These are phyloP conservation scores for Discostella pseudostelligera DNA, from an alignment of 108 stramenopile genomes.

Conservation along the genomic window DNA sequence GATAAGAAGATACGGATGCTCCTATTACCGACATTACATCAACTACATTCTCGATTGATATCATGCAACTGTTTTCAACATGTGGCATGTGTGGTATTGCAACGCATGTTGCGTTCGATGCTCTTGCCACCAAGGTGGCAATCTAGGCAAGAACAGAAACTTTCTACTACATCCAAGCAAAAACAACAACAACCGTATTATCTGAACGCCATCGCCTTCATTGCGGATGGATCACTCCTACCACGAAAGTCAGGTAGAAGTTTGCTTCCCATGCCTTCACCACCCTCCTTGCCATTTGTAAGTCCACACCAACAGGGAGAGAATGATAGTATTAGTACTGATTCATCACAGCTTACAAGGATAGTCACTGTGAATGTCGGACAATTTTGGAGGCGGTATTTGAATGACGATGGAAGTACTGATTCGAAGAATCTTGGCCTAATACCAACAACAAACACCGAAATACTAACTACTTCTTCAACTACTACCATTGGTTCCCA, in stretches of 20 bases:
- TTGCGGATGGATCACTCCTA: constrained; percentile 75
- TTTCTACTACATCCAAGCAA: background rate
- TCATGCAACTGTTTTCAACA: constrained; percentile 46
- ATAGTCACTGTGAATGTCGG: constrained; percentile 54
- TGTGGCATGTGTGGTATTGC: constrained; percentile 62
- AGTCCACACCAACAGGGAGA: constrained; percentile 51
- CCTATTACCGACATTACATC: constrained; percentile 1
- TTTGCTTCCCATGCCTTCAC: constrained; percentile 69
- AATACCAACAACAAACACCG: background rate
- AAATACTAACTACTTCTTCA: background rate
- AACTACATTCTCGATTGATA: constrained; percentile 3
- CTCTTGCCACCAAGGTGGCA: constrained; percentile 22
- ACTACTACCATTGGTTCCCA: background rate
- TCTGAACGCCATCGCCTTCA: constrained; percentile 71
- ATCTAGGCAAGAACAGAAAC: background rate
- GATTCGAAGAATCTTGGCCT: too few relatives aligned
- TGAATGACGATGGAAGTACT: constrained; percentile 21
- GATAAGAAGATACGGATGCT: background rate
- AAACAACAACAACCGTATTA: constrained; percentile 4
- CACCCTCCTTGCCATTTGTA: constrained; percentile 71
- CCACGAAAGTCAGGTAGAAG: constrained; percentile 82
- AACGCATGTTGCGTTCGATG: constrained; percentile 52
- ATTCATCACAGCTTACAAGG: constrained; percentile 25
- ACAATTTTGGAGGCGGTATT: constrained; percentile 35
- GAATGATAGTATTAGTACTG: background rate